Conservation (phyloP, 2,329 filamentous ascomycete species). For the Cytospora schulzeri region DNA sequence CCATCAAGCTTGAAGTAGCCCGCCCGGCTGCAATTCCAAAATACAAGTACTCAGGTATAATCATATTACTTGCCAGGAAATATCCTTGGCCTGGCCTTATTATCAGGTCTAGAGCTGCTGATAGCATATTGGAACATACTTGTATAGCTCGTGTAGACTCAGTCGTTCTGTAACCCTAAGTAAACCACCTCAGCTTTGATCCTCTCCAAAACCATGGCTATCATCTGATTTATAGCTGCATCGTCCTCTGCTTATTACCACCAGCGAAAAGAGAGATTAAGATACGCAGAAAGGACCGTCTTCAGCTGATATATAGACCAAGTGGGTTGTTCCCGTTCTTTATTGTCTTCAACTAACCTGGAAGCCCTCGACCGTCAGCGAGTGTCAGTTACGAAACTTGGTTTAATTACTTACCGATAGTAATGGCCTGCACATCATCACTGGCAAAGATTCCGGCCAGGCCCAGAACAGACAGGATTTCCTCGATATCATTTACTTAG, state of each 20-base stretch:
- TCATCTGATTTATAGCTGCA: constrained; percentile 28
- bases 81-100: constrained; percentile 34
- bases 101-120: constrained; percentile 42
- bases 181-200: constrained; percentile 28
- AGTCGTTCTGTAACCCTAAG: constrained; percentile 29
- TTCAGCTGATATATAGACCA: constrained; percentile 36
- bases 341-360: constrained; percentile 37
- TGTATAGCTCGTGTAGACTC: constrained; percentile 49
- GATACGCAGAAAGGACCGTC: constrained; percentile 34
- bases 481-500: constrained; percentile 26
- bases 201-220: constrained; percentile 28
- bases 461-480: constrained; percentile 18
- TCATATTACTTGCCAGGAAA: constrained; percentile 41
- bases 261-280: constrained; percentile 31
- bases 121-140: constrained; percentile 42
- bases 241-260: constrained; percentile 31
- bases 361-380: neutral
- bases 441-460: constrained; percentile 34
- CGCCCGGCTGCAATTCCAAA: constrained; percentile 37
- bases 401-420: constrained; percentile 31
- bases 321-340: constrained; percentile 44
- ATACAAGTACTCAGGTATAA: constrained; percentile 38
- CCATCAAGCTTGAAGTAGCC: constrained; percentile 36
- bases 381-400: neutral
- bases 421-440: constrained; percentile 44